These are phyloP conservation scores for Fusarium hainanense DNA, from an alignment of 2,329 filamentous ascomycete species.

Conservation along the genomic window DNA sequence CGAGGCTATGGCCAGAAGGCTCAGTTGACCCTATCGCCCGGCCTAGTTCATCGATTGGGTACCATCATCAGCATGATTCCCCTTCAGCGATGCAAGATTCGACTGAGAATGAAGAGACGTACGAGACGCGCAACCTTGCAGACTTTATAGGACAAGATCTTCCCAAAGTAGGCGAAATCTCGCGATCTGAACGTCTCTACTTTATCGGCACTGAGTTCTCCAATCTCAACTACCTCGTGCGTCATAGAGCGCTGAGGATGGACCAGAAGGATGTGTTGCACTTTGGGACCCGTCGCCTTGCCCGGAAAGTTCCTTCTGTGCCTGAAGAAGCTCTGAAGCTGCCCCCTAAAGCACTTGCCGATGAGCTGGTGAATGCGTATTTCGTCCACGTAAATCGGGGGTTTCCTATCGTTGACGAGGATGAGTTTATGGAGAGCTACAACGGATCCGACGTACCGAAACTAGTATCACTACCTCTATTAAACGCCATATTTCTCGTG, in stretches of 20 bases:
- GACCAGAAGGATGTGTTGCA: conserved; percentile 48
- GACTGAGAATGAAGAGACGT: conserved; percentile 51
- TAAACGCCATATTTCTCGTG: conserved; percentile 63
- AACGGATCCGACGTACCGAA: conserved; percentile 56
- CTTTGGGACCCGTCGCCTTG: conserved; percentile 49
- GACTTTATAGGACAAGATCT: conserved; percentile 63
- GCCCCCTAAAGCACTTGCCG: conserved; percentile 59
- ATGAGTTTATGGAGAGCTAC: conserved; percentile 63
- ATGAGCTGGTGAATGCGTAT: conserved; percentile 62
- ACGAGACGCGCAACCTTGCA: conserved; percentile 56
- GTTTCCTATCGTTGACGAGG: conserved; percentile 64
- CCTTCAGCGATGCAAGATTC: conserved; percentile 27
- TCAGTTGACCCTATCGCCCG: conserved; percentile 13
- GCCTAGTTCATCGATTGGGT: conserved; percentile 22
- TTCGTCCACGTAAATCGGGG: conserved; percentile 62
- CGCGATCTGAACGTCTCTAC: conserved; percentile 59
- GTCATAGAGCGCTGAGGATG: conserved; percentile 55
- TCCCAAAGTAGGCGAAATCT: conserved; percentile 58
- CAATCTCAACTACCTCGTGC: conserved; percentile 65
- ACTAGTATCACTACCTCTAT: conserved; percentile 59
- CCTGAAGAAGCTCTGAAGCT: conserved; percentile 61
- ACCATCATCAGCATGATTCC: conserved; percentile 16
- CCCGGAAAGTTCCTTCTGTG: conserved; percentile 54
- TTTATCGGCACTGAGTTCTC: conserved; percentile 67
- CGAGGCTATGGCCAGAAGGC: conserved; percentile 25